Percentiles rank a stretch among this genome's conserved stretches.
phyloP scores from a whole-genome alignment of 1,139 yeast species.

The Groenewaldozyma sp. region DNA sequence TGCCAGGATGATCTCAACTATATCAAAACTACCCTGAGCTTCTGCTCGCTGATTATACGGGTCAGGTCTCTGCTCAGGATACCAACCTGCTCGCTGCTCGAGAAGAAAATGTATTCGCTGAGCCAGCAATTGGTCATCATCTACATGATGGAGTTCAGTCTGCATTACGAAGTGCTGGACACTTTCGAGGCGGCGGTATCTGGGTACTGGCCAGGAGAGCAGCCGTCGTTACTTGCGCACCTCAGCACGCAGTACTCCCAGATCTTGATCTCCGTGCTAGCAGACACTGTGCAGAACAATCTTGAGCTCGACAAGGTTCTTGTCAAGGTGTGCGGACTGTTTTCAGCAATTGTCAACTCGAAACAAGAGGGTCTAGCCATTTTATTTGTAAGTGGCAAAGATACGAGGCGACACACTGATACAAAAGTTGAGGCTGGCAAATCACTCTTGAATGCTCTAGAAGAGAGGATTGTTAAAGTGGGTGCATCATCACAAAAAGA shows the following conservation, averaged over 20 bases:
- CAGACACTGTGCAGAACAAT: slow-evolving; percentile 50
- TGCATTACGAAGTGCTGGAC: slow-evolving; percentile 46
- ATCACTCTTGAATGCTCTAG: slow-evolving; percentile 49
- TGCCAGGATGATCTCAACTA: slow-evolving; percentile 26
- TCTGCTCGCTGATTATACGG: slow-evolving; percentile 40
- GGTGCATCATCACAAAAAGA: neutral
- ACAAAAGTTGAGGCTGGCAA: slow-evolving; percentile 18
- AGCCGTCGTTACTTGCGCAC: slow-evolving; percentile 76
- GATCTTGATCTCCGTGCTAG: slow-evolving; percentile 48
- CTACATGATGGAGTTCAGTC: slow-evolving; percentile 41
- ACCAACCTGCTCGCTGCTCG: slow-evolving; percentile 51
- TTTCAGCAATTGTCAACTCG: slow-evolving; percentile 59
- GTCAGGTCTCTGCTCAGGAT: slow-evolving; percentile 45
- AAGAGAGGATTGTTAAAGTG: slow-evolving; percentile 41
- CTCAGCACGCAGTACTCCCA: slow-evolving; percentile 58
- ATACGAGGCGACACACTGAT: slow-evolving; percentile 33
- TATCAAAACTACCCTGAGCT: slow-evolving; percentile 31
- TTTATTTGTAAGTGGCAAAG: slow-evolving; percentile 64
- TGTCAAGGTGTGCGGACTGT: slow-evolving; percentile 55
- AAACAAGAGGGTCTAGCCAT: slow-evolving; percentile 84
- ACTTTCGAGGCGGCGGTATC: slow-evolving; percentile 54
- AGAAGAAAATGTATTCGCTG: slow-evolving; percentile 46
- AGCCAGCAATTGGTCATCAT: slow-evolving; percentile 52
- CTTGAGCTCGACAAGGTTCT: slow-evolving; percentile 50
- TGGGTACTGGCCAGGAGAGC: slow-evolving; percentile 48